Evolutionary conservation across 768 basidiomycete genomes (phyloP).

Genomic region (Vishniacozyma victoriae): DNA sequence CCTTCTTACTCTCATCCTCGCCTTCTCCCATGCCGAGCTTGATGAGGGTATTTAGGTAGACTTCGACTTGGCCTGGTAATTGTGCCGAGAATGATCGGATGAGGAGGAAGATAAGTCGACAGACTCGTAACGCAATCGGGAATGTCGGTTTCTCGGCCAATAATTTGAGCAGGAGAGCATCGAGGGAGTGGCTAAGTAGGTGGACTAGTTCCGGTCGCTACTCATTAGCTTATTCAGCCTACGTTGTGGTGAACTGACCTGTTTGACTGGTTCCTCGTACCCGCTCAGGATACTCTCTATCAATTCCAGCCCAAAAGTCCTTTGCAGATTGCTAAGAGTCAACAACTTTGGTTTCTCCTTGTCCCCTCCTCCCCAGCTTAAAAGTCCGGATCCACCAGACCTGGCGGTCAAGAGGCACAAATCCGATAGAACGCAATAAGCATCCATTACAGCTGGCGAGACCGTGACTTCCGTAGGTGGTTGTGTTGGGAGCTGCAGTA

Average conservation of each 20-base stretch:
- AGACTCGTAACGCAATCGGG: slow-evolving; percentile 81
- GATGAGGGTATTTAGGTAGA: slow-evolving; percentile 63
- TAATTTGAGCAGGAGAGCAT: slow-evolving; percentile 73
- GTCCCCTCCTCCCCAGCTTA: slow-evolving; percentile 21
- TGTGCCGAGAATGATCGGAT: slow-evolving; percentile 83
- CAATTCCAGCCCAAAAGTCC: slow-evolving; percentile 93
- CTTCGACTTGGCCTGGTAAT: slow-evolving; percentile 74
- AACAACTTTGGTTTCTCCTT: slow-evolving; percentile 68
- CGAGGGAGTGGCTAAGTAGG: slow-evolving; percentile 81
- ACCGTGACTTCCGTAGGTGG: slow-evolving; percentile 49
- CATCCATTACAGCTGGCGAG: slow-evolving; percentile 72
- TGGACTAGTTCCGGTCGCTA: slow-evolving; percentile 78
- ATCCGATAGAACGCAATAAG: slow-evolving; percentile 85
- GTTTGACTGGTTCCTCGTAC: slow-evolving; percentile 49
- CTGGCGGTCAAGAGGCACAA: slow-evolving; percentile 68
- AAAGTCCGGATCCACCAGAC: slow-evolving; percentile 6
- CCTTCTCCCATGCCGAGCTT: slow-evolving; percentile 49
- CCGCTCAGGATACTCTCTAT: slow-evolving; percentile 84
- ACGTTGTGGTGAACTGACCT: slow-evolving; percentile 51
- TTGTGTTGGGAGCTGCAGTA: slow-evolving; percentile 14
- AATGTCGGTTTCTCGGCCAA: slow-evolving; percentile 74
- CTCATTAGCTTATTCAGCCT: background rate
- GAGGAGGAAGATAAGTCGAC: slow-evolving; percentile 85
- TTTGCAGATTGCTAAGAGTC: slow-evolving; percentile 71
- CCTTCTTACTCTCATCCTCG: slow-evolving; percentile 21